Percentiles rank a stretch among this genome's conserved stretches.
phyloP scores from a whole-genome alignment of 495 filamentous ascomycete species.

The Amphirosellinia nigrospora region DNA sequence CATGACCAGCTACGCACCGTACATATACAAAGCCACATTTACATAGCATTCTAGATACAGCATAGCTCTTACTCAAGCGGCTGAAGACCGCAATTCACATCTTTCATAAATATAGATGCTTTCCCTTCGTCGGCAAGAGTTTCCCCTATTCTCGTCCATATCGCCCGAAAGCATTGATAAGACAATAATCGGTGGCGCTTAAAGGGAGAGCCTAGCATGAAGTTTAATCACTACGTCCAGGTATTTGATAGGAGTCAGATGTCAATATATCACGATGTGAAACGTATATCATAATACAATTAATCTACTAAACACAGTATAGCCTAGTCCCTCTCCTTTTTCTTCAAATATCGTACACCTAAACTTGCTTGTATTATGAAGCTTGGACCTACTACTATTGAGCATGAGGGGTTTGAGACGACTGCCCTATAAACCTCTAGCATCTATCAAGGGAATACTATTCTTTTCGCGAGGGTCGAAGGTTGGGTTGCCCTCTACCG shows the following conservation, averaged over 20 bases:
- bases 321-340: background rate
- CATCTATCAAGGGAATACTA: slow-evolving; percentile 43
- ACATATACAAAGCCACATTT: background rate
- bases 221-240: background rate
- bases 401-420: slow-evolving; percentile 28
- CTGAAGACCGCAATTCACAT: too few relatives aligned
- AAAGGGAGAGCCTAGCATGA: too few relatives aligned
- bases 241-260: background rate
- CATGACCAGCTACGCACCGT: too few relatives aligned
- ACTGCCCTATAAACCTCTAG: slow-evolving; percentile 31
- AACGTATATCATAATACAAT: background rate
- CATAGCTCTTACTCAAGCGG: too few relatives aligned
- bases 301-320: background rate
- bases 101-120: background rate
- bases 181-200: too few relatives aligned
- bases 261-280: background rate
- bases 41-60: background rate
- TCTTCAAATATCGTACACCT: slow-evolving; percentile 17
- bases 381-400: slow-evolving; percentile 3
- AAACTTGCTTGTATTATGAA: background rate
- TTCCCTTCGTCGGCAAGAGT: background rate
- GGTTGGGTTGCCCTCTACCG: slow-evolving; percentile 32
- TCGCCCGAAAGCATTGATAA: background rate
- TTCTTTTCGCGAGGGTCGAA: slow-evolving; percentile 45
- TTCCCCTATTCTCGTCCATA: too few relatives aligned